Conservation (phyloP, 139 green algal species). For the Tetradesmus lagerheimii region DNA sequence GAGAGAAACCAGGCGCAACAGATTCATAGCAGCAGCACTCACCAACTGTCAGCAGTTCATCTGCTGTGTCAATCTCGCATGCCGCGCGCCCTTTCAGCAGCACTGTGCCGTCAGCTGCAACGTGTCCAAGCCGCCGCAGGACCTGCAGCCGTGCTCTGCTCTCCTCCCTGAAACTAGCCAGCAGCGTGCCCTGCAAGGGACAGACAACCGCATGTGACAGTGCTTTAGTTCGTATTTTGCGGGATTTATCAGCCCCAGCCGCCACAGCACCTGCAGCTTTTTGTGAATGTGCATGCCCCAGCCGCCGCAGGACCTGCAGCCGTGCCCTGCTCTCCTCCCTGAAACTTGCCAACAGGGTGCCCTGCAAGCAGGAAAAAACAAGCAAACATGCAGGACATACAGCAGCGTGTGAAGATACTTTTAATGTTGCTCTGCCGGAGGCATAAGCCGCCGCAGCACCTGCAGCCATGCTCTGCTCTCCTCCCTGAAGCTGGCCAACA, state of each 20-base stretch:
- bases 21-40: not conserved
- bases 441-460: slow-evolving; percentile 90
- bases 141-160: slow-evolving; percentile 71
- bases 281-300: too few relatives aligned
- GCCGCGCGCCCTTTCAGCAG: slow-evolving; percentile 78
- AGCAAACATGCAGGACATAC: not conserved
- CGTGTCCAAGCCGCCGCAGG: slow-evolving; percentile 87
- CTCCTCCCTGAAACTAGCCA: slow-evolving; percentile 75
- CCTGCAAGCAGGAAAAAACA: not conserved
- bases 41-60: slow-evolving; percentile 79
- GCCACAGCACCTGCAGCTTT: not conserved
- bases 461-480: slow-evolving; percentile 62
- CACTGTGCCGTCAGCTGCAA: slow-evolving; percentile 80
- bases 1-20: not conserved
- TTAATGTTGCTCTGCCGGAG: too few relatives aligned
- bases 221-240: too few relatives aligned
- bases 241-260: not conserved
- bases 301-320: slow-evolving; percentile 72
- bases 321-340: slow-evolving; percentile 71
- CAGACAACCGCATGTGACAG: too few relatives aligned
- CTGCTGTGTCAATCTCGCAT: slow-evolving; percentile 89
- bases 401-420: too few relatives aligned
- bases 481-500: slow-evolving; percentile 71
- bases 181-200: slow-evolving; percentile 56
- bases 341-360: slow-evolving; percentile 65